A percentile compares a stretch with the other conserved stretches of the same genome.
These are phyloP conservation scores for Penicillium pancosmium DNA, from an alignment of 495 filamentous ascomycete genomes.

Conservation along the genomic window DNA sequence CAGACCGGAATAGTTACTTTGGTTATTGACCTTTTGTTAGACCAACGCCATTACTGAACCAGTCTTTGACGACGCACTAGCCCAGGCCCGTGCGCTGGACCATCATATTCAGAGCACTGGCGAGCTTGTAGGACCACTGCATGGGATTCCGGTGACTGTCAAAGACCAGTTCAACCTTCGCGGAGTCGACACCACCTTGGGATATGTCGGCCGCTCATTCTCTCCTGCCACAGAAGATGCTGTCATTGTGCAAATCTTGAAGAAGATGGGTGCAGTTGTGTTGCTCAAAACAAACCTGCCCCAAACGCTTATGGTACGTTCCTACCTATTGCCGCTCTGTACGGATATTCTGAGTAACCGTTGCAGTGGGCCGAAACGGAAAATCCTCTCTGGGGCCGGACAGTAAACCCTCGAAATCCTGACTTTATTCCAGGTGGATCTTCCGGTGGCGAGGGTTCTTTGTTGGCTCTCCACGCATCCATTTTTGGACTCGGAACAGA, in stretches of 20 bases:
- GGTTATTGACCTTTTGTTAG: constrained; percentile 21
- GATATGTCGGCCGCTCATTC: constrained; percentile 56
- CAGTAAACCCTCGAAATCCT: constrained; percentile 49
- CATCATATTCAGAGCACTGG: constrained; percentile 44
- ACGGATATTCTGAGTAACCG: neutral
- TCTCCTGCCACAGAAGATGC: constrained; percentile 53
- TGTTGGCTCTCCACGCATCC: constrained; percentile 61
- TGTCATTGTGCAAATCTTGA: constrained; percentile 47
- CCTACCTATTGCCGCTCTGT: neutral
- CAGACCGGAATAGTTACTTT: too few relatives aligned
- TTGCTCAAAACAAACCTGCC: constrained; percentile 64
- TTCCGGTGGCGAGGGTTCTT: constrained; percentile 65
- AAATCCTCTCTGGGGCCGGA: constrained; percentile 58
- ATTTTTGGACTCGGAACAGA: constrained; percentile 66
- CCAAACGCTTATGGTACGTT: constrained; percentile 51
- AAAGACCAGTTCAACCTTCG: constrained; percentile 70
- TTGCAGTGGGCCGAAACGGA: constrained; percentile 53
- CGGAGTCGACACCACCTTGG: constrained; percentile 59
- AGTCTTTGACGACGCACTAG: constrained; percentile 61
- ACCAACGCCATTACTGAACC: constrained; percentile 67
- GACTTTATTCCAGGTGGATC: constrained; percentile 58
- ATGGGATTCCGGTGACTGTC: constrained; percentile 64
- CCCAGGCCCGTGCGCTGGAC: constrained; percentile 59
- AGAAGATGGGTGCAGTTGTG: constrained; percentile 53
- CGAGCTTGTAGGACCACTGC: constrained; percentile 58